These are phyloP conservation scores for Aspergillus japonicus DNA, from an alignment of 2,329 filamentous ascomycete genomes.

Conservation along the genomic window DNA sequence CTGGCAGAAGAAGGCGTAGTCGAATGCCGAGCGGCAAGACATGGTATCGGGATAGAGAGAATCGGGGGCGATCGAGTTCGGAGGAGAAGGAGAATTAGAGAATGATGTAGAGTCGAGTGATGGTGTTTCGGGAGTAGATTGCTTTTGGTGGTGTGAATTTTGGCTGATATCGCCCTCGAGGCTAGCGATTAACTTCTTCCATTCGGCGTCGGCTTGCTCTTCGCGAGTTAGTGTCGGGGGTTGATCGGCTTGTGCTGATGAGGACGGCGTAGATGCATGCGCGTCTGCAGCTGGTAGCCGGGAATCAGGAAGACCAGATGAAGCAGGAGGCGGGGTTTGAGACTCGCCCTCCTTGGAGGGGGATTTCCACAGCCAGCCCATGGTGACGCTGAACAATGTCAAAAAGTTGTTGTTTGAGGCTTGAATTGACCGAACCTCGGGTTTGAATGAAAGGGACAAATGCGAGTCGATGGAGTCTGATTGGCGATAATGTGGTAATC, in stretches of 20 bases:
- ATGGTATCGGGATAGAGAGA: slow-evolving; percentile 75
- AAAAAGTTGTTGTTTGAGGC: neutral
- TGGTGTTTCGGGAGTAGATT: slow-evolving; percentile 11
- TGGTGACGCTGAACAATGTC: slow-evolving; percentile 18
- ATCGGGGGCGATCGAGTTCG: slow-evolving; percentile 55
- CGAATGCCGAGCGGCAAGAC: slow-evolving; percentile 88
- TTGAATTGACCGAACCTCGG: neutral
- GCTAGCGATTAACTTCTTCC: slow-evolving; percentile 53
- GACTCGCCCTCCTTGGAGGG: slow-evolving; percentile 28
- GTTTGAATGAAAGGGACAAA: neutral
- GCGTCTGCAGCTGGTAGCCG: slow-evolving; percentile 8
- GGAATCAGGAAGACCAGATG: slow-evolving; percentile 9
- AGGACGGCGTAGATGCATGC: slow-evolving; percentile 5
- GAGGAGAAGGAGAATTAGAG: slow-evolving; percentile 16
- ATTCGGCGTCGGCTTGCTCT: slow-evolving; percentile 55
- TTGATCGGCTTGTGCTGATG: slow-evolving; percentile 24
- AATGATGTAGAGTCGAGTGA: slow-evolving; percentile 11
- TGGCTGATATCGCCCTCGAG: slow-evolving; percentile 40
- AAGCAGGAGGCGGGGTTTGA: slow-evolving; percentile 17
- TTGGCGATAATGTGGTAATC: neutral
- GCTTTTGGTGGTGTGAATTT: slow-evolving; percentile 9
- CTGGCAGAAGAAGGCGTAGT: slow-evolving; percentile 91
- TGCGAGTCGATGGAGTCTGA: neutral
- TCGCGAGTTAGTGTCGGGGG: slow-evolving; percentile 38
- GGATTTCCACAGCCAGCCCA: slow-evolving; percentile 50